These are phyloP conservation scores for Kickxella alabastrina DNA, from an alignment of 192 early-diverging fungal species.

Conservation along the genomic window DNA sequence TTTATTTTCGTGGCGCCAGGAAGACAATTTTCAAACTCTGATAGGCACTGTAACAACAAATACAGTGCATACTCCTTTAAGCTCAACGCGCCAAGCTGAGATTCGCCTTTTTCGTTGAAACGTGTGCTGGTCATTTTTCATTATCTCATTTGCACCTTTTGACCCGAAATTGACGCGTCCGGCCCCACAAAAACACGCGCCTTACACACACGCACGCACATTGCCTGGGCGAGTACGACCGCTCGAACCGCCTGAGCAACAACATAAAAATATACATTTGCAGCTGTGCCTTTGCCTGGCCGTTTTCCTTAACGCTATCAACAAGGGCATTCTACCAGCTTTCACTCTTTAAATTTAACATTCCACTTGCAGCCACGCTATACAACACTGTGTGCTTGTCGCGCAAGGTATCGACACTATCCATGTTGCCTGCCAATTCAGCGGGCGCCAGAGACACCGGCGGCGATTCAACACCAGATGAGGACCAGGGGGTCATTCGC, in stretches of 20 bases:
- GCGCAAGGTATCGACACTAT: neutral
- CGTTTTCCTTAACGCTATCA: neutral
- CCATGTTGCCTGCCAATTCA: conserved; percentile 15
- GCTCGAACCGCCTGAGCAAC: too few relatives aligned
- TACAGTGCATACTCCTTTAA: too few relatives aligned
- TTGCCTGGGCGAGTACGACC: too few relatives aligned
- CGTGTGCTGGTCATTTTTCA: neutral
- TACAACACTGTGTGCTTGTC: neutral
- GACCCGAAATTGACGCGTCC: neutral
- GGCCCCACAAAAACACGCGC: neutral
- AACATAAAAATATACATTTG: neutral
- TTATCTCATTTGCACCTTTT: neutral
- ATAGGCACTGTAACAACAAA: too few relatives aligned
- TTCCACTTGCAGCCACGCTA: too few relatives aligned
- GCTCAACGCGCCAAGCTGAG: too few relatives aligned
- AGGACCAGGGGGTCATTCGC: conserved; percentile 85
- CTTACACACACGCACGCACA: neutral
- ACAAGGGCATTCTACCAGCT: neutral
- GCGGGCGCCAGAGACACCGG: conserved; percentile 17
- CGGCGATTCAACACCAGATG: conserved; percentile 47
- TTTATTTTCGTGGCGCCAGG: too few relatives aligned
- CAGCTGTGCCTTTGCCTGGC: neutral
- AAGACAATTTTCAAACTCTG: too few relatives aligned
- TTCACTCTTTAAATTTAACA: neutral
- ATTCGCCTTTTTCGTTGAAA: too few relatives aligned